These are phyloP conservation scores for Globisporangium irregulare DNA, from an alignment of 352 stramenopile species.

Conservation along the genomic window DNA sequence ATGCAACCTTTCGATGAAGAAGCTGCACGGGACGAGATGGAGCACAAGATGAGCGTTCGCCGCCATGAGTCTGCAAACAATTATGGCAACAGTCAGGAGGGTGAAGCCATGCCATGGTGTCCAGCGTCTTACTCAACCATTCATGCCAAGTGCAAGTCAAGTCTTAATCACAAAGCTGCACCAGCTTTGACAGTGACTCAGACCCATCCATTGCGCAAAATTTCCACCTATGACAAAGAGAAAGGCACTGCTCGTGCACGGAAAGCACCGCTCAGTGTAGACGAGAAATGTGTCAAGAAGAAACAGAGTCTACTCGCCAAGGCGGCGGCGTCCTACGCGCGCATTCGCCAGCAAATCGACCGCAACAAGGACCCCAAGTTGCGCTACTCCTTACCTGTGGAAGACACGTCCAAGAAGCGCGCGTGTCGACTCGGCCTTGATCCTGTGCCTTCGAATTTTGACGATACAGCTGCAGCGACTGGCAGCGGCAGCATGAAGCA, in stretches of 20 bases:
- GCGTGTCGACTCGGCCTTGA: conserved; percentile 57
- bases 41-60: conserved; percentile 13
- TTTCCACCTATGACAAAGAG: neutral
- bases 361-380: conserved; percentile 36
- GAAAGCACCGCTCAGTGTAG: conserved; percentile 18
- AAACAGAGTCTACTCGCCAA: conserved; percentile 31
- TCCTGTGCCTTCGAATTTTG: conserved; percentile 26
- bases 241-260: conserved; percentile 12
- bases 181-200: conserved; percentile 17
- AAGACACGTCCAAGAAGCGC: conserved; percentile 33
- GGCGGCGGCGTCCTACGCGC: conserved; percentile 24
- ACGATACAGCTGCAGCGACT: neutral
- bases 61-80: neutral
- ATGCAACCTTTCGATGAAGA: conserved; percentile 27
- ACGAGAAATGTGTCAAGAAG: conserved; percentile 26
- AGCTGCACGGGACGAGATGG: conserved; percentile 19
- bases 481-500: neutral
- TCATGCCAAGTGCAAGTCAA: conserved; percentile 14
- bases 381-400: conserved; percentile 51
- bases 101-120: conserved; percentile 30
- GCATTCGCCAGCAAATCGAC: conserved; percentile 30
- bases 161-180: neutral
- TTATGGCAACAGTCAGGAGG: neutral
- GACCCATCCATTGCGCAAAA: conserved; percentile 26
- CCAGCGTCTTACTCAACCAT: conserved; percentile 32